These are phyloP conservation scores for Emmonsiellopsis sp. DNA, from an alignment of 2,329 filamentous ascomycete genomes.

Conservation along the genomic window DNA sequence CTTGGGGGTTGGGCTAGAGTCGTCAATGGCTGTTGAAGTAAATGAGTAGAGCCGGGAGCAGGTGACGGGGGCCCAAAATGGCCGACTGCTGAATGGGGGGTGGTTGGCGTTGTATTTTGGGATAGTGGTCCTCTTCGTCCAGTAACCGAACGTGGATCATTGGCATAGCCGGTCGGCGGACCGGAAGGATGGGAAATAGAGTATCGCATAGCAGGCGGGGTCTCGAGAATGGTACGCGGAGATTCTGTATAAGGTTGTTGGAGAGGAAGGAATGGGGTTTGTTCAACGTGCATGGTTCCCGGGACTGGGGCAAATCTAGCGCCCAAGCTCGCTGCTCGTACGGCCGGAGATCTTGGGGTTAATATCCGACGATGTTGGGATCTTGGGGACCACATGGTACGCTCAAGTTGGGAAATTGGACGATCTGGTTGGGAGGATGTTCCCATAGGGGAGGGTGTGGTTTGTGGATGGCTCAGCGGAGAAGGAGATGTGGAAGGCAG, in stretches of 20 bases:
- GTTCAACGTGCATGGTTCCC: constrained; percentile 23
- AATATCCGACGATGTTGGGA: constrained; percentile 22
- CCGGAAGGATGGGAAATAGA: constrained; percentile 4
- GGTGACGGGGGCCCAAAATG: constrained; percentile 10
- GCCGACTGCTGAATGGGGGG: constrained; percentile 9
- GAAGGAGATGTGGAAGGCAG: constrained; percentile 8
- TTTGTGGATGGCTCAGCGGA: constrained; percentile 4
- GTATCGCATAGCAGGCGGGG: neutral
- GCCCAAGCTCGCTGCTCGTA: constrained; percentile 22
- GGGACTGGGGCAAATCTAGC: constrained; percentile 18
- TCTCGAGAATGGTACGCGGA: neutral
- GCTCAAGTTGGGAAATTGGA: constrained; percentile 13
- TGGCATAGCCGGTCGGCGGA: neutral
- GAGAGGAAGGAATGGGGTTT: constrained; percentile 29
- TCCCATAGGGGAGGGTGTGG: constrained; percentile 8
- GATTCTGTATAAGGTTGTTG: constrained; percentile 16
- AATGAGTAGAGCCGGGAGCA: constrained; percentile 1
- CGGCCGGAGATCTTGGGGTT: constrained; percentile 29
- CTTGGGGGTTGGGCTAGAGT: constrained; percentile 1
- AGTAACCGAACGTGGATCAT: constrained; percentile 1
- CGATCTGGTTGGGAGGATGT: constrained; percentile 7
- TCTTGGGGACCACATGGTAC: constrained; percentile 25
- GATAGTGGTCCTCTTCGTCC: constrained; percentile 5
- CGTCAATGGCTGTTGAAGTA: constrained; percentile 8
- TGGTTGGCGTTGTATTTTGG: constrained; percentile 8